Conservation (phyloP, 306 rosid species). For the Fragaria vesca region DNA sequence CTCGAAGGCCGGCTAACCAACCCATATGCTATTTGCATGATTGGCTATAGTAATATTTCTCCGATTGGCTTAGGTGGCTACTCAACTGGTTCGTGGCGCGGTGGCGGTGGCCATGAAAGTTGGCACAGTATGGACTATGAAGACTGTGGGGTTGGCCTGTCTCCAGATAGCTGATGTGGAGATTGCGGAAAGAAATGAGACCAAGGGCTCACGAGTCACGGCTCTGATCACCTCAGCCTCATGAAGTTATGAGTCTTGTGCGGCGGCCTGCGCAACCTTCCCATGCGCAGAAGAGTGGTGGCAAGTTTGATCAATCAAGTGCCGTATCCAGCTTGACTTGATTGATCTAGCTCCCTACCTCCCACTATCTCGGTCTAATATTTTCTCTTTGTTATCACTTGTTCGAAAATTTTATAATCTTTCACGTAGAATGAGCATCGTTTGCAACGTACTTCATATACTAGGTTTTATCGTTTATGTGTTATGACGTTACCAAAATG, state of each 20-base stretch:
- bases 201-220: neutral
- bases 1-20: neutral
- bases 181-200: neutral
- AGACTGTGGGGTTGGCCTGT: neutral
- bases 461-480: too few species aligned
- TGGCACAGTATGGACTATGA: neutral
- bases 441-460: too few species aligned
- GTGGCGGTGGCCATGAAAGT: neutral
- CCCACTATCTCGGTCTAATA: too few species aligned
- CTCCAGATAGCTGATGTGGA: slow-evolving; percentile 1
- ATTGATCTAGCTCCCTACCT: neutral
- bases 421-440: too few species aligned
- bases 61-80: neutral
- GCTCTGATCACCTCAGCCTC: neutral
- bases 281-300: neutral
- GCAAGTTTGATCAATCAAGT: neutral
- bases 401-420: too few species aligned
- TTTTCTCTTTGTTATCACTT: too few species aligned
- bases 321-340: neutral
- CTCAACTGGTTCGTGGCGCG: neutral
- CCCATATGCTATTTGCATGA: neutral
- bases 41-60: neutral
- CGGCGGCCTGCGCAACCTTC: neutral
- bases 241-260: neutral
- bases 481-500: too few species aligned